phyloP scores from a whole-genome alignment of 2,329 filamentous ascomycete species.

The Tolypocladium nubicola region DNA sequence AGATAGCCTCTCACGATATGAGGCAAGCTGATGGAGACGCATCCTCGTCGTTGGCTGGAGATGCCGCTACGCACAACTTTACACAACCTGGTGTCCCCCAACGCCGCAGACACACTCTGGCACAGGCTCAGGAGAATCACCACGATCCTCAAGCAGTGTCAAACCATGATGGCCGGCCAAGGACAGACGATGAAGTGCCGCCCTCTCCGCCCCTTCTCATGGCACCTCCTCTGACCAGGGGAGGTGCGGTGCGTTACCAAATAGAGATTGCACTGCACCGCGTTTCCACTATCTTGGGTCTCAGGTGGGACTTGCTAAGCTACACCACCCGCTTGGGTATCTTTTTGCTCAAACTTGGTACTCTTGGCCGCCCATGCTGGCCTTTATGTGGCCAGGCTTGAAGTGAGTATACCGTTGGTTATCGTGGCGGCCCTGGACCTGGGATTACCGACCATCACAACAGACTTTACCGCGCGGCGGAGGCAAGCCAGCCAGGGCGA shows the following conservation, averaged over 20 bases:
- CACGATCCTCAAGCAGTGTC: not conserved
- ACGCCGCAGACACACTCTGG: not conserved
- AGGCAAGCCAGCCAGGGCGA: conserved; percentile 7
- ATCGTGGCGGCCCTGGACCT: conserved; percentile 58
- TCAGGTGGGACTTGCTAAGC: conserved; percentile 17
- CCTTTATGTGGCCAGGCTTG: conserved; percentile 56
- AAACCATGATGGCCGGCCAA: not conserved
- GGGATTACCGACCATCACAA: conserved; percentile 21
- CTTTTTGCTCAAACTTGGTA: conserved; percentile 59
- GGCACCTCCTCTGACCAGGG: conserved; percentile 32
- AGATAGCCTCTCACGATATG: not conserved
- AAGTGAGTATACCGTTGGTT: conserved; percentile 57
- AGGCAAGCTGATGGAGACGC: not conserved
- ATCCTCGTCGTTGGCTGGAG: not conserved
- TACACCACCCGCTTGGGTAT: conserved; percentile 41
- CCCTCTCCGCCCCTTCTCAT: conserved; percentile 28
- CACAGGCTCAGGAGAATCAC: not conserved
- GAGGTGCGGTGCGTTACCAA: conserved; percentile 21
- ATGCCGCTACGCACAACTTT: not conserved
- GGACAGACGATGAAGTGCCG: not conserved
- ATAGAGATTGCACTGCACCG: conserved; percentile 24
- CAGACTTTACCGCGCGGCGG: conserved; percentile 3
- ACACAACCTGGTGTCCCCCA: not conserved
- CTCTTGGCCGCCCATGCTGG: conserved; percentile 57
- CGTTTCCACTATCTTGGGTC: conserved; percentile 11